phyloP scores from a whole-genome alignment of 1,284 basidiomycete genomes.

The Fomitopsis schrenkii region DNA sequence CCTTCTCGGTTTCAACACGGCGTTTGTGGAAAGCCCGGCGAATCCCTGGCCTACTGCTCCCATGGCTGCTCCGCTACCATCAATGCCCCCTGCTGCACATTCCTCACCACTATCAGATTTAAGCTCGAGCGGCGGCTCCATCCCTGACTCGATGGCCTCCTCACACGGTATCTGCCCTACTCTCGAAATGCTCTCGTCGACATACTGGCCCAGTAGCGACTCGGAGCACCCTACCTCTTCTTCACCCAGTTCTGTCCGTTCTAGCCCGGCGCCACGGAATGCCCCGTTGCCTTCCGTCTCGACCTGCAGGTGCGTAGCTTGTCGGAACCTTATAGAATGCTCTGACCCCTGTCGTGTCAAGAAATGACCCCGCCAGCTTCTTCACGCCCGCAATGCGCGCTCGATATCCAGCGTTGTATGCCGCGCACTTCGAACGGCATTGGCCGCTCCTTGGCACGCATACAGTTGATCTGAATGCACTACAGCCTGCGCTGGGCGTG shows the following conservation, averaged over 20 bases:
- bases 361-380: constrained; percentile 1
- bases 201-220: background rate
- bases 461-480: background rate
- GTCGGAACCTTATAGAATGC: background rate
- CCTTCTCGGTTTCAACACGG: background rate
- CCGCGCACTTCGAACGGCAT: background rate
- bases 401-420: background rate
- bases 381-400: background rate
- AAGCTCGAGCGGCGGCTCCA: background rate
- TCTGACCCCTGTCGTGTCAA: background rate
- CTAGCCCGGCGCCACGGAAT: background rate
- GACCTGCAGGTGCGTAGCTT: background rate
- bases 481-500: background rate
- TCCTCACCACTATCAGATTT: background rate
- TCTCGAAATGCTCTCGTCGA: background rate
- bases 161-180: background rate
- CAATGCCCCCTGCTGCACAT: background rate
- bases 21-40: background rate
- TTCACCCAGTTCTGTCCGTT: background rate
- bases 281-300: background rate
- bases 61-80: background rate
- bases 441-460: background rate
- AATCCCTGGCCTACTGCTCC: background rate
- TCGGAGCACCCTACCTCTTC: background rate
- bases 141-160: background rate